Evolutionary conservation across 495 filamentous ascomycete species (phyloP).

Genomic region (Penicillium coffeae): DNA sequence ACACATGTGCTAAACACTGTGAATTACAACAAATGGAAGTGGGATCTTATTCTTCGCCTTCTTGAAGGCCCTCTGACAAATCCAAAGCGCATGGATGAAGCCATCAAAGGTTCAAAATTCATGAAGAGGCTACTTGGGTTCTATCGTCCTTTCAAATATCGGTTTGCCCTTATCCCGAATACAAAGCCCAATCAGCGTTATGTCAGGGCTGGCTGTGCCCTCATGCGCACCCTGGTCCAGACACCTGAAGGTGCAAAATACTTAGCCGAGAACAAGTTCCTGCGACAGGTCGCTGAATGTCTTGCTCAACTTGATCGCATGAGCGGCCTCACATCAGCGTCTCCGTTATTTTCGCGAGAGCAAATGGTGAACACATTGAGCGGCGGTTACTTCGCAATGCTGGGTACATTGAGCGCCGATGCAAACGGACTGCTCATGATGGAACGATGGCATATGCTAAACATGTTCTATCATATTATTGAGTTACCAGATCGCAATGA

Average conservation of each 20-base stretch:
- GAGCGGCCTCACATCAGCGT: constrained; percentile 83
- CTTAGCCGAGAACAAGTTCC: constrained; percentile 84
- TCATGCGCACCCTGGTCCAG: constrained; percentile 81
- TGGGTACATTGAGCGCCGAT: constrained; percentile 81
- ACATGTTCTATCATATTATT: constrained; percentile 98
- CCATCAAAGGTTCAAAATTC: constrained; percentile 91
- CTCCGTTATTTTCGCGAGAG: constrained; percentile 81
- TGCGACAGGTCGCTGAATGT: constrained; percentile 92
- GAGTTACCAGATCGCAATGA: constrained; percentile 88
- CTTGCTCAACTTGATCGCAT: constrained; percentile 88
- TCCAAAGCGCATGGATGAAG: constrained; percentile 87
- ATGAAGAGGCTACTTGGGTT: constrained; percentile 92
- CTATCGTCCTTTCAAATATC: constrained; percentile 93
- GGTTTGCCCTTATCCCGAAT: constrained; percentile 80
- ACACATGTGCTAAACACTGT: constrained; percentile 79
- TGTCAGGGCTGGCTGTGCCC: constrained; percentile 78
- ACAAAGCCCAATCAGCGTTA: constrained; percentile 93
- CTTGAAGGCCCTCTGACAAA: constrained; percentile 94
- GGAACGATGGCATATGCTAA: constrained; percentile 94
- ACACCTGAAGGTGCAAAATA: constrained; percentile 79
- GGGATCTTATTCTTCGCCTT: constrained; percentile 83
- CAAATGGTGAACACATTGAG: constrained; percentile 80
- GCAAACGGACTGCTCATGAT: constrained; percentile 80
- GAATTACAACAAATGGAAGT: constrained; percentile 93
- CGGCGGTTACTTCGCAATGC: constrained; percentile 88